phyloP scores from a whole-genome alignment of 805 yeast species.

The Candida michaelii region DNA sequence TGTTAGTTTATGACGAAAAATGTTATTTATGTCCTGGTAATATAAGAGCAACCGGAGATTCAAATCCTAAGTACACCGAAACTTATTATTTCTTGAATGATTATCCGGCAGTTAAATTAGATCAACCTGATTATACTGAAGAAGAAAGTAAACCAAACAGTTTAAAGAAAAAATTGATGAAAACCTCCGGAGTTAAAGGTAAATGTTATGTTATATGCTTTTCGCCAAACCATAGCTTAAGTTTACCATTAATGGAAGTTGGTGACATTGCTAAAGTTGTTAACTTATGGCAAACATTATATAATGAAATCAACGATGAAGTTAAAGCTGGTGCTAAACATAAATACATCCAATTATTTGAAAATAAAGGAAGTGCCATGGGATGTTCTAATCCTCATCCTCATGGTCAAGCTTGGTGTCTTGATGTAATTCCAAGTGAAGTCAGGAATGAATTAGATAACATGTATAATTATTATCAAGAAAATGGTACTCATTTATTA shows the following conservation, averaged over 20 bases:
- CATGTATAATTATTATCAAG: slow-evolving; percentile 46
- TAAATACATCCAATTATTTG: slow-evolving; percentile 69
- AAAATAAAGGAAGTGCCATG: slow-evolving; percentile 77
- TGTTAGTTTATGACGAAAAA: slow-evolving; percentile 59
- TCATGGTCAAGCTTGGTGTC: slow-evolving; percentile 81
- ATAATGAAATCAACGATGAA: slow-evolving; percentile 42
- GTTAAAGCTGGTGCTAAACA: slow-evolving; percentile 42
- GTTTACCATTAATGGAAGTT: slow-evolving; percentile 59
- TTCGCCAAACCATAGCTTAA: slow-evolving; percentile 65
- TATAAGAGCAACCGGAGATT: slow-evolving; percentile 58
- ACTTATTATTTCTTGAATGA: slow-evolving; percentile 69
- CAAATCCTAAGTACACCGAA: slow-evolving; percentile 54
- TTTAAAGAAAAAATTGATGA: slow-evolving; percentile 46
- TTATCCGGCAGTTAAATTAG: slow-evolving; percentile 64
- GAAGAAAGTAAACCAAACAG: slow-evolving; percentile 11
- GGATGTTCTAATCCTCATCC: slow-evolving; percentile 84
- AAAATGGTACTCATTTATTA: slow-evolving; percentile 48
- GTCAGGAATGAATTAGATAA: slow-evolving; percentile 57
- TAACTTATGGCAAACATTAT: slow-evolving; percentile 59
- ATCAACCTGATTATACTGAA: slow-evolving; percentile 47
- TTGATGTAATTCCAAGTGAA: slow-evolving; percentile 64
- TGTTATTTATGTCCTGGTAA: slow-evolving; percentile 78
- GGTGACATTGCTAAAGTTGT: slow-evolving; percentile 50
- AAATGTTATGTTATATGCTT: slow-evolving; percentile 72
- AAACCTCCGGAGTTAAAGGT: slow-evolving; percentile 61